Evolutionary conservation across 345 rosid species (phyloP).

Genomic region (Aquilaria malaccensis): DNA sequence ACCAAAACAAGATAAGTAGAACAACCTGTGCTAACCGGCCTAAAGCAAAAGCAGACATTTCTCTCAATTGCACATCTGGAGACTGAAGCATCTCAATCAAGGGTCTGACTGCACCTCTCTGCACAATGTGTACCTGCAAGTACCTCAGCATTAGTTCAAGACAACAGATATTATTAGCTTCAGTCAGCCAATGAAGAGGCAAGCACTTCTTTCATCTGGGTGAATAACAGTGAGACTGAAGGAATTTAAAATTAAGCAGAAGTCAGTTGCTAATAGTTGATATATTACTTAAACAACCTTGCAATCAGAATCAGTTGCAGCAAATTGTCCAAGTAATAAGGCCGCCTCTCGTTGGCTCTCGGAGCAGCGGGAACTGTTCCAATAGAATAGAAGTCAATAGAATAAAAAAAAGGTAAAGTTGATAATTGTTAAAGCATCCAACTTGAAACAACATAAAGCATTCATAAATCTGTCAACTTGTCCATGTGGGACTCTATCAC

Average conservation of each 20-base stretch:
- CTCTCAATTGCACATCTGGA: constrained; percentile 79
- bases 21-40: constrained; percentile 99
- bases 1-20: constrained; percentile 9
- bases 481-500: constrained; percentile 3
- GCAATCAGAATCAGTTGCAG: constrained; percentile 97
- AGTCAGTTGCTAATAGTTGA: not conserved
- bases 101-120: constrained; percentile 95
- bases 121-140: constrained; percentile 95
- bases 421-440: constrained; percentile 5
- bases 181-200: too few relatives aligned
- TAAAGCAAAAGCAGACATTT: constrained; percentile 99
- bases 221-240: too few relatives aligned
- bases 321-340: constrained; percentile 95
- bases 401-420: constrained; percentile 9
- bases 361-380: constrained; percentile 84
- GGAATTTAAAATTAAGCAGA: too few relatives aligned
- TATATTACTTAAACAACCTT: constrained; percentile 44
- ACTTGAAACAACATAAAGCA: too few relatives aligned
- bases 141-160: not conserved
- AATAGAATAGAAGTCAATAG: constrained; percentile 3
- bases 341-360: constrained; percentile 99
- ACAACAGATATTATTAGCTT: too few relatives aligned
- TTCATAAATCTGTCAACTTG: not conserved
- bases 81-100: constrained; percentile 94
- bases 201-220: not conserved